Evolutionary conservation across 1,284 basidiomycete species (phyloP).

Genomic region (Albatrellus sp.): DNA sequence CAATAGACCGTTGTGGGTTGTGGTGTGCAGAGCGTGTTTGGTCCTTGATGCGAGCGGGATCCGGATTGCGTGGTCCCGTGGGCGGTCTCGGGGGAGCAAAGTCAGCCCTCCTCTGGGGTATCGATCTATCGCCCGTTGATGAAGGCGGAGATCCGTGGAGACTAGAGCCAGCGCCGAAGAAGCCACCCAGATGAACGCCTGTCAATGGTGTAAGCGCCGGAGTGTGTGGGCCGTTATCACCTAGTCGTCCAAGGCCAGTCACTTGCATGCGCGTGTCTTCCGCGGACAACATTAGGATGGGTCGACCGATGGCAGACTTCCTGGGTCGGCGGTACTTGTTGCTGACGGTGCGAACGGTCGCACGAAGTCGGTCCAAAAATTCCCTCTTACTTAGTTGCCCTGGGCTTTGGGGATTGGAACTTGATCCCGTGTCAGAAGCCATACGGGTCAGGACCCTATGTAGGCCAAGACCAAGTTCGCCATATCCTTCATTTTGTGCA

Average conservation of each 20-base stretch:
- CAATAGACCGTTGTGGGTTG: conserved; percentile 13
- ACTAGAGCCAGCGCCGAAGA: conserved; percentile 12
- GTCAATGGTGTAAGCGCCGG: conserved; percentile 6
- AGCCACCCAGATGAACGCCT: conserved; percentile 3
- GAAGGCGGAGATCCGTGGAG: conserved; percentile 41
- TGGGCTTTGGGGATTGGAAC: conserved; percentile 21
- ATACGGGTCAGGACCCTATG: conserved; percentile 28
- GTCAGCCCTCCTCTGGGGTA: conserved; percentile 53
- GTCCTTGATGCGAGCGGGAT: conserved; percentile 2
- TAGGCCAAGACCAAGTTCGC: conserved; percentile 34
- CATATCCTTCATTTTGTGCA: conserved; percentile 14
- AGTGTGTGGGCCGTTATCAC: conserved; percentile 1
- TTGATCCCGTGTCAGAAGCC: conserved; percentile 20
- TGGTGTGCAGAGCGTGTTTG: conserved; percentile 5
- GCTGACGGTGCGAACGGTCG: conserved; percentile 56
- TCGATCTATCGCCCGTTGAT: conserved; percentile 49
- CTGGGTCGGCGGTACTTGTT: conserved; percentile 33
- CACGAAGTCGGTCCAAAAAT: conserved; percentile 45
- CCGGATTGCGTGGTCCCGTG: conserved; percentile 8
- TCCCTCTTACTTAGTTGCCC: conserved; percentile 56
- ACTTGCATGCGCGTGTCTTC: conserved; percentile 3
- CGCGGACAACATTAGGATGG: conserved; percentile 19
- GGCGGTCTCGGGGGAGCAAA: conserved; percentile 42
- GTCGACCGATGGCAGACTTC: conserved; percentile 35
- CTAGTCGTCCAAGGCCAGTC: background rate